These are phyloP conservation scores for Phytophthora quininea DNA, from an alignment of 352 stramenopile species.

Conservation along the genomic window DNA sequence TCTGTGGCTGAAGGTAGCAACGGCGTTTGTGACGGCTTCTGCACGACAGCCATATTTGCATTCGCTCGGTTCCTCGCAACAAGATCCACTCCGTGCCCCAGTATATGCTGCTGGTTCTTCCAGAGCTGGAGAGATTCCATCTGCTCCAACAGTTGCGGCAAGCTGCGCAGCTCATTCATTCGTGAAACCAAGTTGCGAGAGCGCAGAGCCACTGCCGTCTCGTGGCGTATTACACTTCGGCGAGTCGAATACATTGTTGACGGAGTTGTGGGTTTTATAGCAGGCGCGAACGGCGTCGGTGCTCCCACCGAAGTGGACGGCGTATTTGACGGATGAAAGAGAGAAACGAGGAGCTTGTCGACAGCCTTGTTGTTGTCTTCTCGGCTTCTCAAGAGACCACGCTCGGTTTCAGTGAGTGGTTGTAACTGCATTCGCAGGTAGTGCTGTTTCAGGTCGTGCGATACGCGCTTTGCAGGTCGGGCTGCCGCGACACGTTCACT, in stretches of 20 bases:
- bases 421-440: conserved; percentile 17
- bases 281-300: conserved; percentile 1
- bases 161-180: conserved; percentile 58
- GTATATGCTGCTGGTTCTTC: conserved; percentile 47
- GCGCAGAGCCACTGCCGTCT: conserved; percentile 57
- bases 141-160: conserved; percentile 58
- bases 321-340: conserved; percentile 35
- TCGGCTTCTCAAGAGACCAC: conserved; percentile 32
- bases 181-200: conserved; percentile 56
- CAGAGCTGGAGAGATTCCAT: conserved; percentile 42
- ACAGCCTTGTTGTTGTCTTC: conserved; percentile 52
- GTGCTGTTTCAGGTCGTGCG: conserved; percentile 9
- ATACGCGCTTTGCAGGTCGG: conserved; percentile 16
- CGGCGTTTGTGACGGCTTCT: conserved; percentile 57
- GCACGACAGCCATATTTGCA: conserved; percentile 38
- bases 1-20: conserved; percentile 63
- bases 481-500: conserved; percentile 42
- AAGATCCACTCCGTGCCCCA: conserved; percentile 54
- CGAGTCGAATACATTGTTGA: conserved; percentile 41
- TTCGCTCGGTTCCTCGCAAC: conserved; percentile 57
- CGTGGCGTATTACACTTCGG: conserved; percentile 53
- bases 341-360: conserved; percentile 44
- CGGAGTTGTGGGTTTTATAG: conserved; percentile 9
- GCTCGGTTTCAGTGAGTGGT: conserved; percentile 38
- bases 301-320: conserved; percentile 13